A percentile compares a stretch with the other conserved stretches of the same genome.
phyloP scores from a whole-genome alignment of 2,329 filamentous ascomycete genomes.

The Gnomoniopsis sp. region DNA sequence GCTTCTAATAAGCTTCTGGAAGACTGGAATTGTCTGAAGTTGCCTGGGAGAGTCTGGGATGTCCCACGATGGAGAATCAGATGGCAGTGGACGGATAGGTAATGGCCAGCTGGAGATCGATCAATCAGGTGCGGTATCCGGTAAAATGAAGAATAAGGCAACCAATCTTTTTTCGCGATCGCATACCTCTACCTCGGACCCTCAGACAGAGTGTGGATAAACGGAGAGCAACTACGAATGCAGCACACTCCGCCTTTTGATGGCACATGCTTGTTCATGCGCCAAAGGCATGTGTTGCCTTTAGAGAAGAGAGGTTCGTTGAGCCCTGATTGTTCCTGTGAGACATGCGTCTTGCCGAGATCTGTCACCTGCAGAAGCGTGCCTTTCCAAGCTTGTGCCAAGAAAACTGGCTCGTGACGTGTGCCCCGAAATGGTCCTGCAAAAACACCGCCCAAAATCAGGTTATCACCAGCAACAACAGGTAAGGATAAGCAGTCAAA shows the following conservation, averaged over 20 bases:
- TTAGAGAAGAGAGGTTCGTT: too few species aligned
- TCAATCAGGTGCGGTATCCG: too few species aligned
- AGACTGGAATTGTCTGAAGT: slow-evolving; percentile 1
- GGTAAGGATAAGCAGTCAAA: neutral
- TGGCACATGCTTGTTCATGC: too few species aligned
- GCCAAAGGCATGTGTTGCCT: too few species aligned
- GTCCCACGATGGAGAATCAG: neutral
- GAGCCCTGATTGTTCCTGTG: neutral
- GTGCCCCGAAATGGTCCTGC: neutral
- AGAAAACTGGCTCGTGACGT: slow-evolving; percentile 3
- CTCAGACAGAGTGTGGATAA: too few species aligned
- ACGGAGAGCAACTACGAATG: too few species aligned
- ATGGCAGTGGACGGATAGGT: neutral
- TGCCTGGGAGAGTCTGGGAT: neutral
- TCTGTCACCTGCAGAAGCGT: slow-evolving; percentile 1
- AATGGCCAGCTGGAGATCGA: too few species aligned
- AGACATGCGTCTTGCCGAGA: neutral
- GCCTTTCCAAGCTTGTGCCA: neutral
- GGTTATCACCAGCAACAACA: neutral
- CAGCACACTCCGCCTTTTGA: too few species aligned
- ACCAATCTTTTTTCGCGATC: too few species aligned
- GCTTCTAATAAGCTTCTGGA: neutral
- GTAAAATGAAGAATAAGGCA: too few species aligned
- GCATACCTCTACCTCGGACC: too few species aligned
- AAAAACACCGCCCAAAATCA: neutral